phyloP scores from a whole-genome alignment of 2,329 filamentous ascomycete species.

The Anthostomella pinea region DNA sequence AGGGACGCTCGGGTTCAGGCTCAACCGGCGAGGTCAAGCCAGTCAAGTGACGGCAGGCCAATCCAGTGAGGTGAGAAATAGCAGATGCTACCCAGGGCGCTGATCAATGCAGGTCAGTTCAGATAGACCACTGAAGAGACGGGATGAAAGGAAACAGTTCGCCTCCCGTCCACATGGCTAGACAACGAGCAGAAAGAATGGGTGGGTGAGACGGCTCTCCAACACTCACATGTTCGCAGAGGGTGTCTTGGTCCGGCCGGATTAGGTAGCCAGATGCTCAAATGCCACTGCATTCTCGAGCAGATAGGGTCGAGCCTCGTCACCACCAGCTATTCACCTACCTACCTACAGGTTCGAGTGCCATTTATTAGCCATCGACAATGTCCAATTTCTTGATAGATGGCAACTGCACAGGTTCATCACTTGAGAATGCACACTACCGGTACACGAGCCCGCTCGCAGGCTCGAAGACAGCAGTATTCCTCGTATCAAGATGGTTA shows the following conservation, averaged over 20 bases:
- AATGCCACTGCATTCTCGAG: too few species aligned
- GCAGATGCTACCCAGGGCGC: constrained; percentile 14
- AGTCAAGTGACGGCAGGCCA: constrained; percentile 17
- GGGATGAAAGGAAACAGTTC: constrained; percentile 12
- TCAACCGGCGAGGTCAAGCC: constrained; percentile 8
- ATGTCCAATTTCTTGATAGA: too few species aligned
- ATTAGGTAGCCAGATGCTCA: constrained; percentile 1
- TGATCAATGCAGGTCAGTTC: constrained; percentile 17
- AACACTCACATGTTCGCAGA: constrained; percentile 3
- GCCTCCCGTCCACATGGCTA: constrained; percentile 14
- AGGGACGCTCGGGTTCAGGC: constrained; percentile 8
- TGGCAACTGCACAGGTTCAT: too few species aligned
- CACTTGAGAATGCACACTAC: too few species aligned
- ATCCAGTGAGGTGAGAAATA: constrained; percentile 9
- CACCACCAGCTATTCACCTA: too few species aligned
- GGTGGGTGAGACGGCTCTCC: constrained; percentile 14
- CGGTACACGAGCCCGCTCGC: too few species aligned
- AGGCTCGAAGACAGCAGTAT: too few species aligned
- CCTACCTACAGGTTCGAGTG: neutral
- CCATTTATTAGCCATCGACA: too few species aligned
- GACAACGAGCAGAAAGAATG: constrained; percentile 2
- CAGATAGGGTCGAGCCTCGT: too few species aligned
- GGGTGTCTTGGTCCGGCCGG: constrained; percentile 9
- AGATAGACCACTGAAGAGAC: constrained; percentile 12
- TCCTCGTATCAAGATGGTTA: too few species aligned